These are phyloP conservation scores for Teratosphaeria destructans DNA, from an alignment of 2,329 filamentous ascomycete genomes.

Conservation along the genomic window DNA sequence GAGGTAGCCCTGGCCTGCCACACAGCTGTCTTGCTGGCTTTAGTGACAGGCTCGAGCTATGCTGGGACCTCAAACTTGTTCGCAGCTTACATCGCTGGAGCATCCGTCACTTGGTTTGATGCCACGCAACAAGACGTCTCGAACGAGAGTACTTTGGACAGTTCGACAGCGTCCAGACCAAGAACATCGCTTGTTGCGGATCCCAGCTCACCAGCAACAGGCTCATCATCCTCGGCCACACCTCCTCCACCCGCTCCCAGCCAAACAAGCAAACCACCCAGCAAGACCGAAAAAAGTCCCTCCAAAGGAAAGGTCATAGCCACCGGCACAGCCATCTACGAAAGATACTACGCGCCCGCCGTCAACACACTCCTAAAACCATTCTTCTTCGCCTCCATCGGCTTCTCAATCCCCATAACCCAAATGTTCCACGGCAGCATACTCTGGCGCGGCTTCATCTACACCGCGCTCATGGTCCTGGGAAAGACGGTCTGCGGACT, in stretches of 20 bases:
- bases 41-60: slow-evolving; percentile 45
- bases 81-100: slow-evolving; percentile 50
- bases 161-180: neutral
- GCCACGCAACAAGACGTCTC: neutral
- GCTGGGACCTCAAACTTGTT: slow-evolving; percentile 54
- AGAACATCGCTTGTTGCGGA: neutral
- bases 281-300: neutral
- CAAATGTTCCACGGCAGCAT: slow-evolving; percentile 54
- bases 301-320: neutral
- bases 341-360: slow-evolving; percentile 36
- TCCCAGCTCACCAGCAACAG: neutral
- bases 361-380: slow-evolving; percentile 51
- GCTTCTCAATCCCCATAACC: slow-evolving; percentile 67
- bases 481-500: slow-evolving; percentile 33
- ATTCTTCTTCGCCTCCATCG: slow-evolving; percentile 65
- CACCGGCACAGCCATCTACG: slow-evolving; percentile 28
- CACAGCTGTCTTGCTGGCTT: slow-evolving; percentile 39
- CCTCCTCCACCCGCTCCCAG: neutral
- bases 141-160: neutral
- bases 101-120: slow-evolving; percentile 48
- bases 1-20: slow-evolving; percentile 38
- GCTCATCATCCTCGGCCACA: neutral
- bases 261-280: neutral
- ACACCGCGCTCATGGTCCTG: slow-evolving; percentile 58
- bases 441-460: slow-evolving; percentile 65